Base-by-base conservation (phyloP, 345 rosid genomes). In the Pistacia vera region DNA sequence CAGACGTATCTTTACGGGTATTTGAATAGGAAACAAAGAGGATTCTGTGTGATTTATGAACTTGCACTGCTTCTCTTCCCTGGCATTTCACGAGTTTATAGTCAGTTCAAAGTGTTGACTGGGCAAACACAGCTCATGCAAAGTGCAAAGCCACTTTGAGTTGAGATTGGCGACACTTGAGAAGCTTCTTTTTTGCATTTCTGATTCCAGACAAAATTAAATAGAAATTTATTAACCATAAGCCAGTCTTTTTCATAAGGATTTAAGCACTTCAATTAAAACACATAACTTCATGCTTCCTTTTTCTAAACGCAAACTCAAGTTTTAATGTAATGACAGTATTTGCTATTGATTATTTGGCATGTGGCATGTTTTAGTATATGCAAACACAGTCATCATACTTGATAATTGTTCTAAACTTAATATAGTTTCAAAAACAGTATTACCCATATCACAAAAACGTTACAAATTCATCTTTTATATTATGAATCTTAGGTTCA, bases 111-210 rank as follows among this genome's bases (percentile, higher is more conserved):
- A 77, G 73, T 60, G 48, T 70, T 72, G 81, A 70, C 79, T 14
- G 73, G 61, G 68, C 25, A 58, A 63, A 38, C 59, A 72, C 63
- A 33, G 76, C 82, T 78, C 72, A 75, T 17, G 73, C 59, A 60
- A 38, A 68, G 20, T 59, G 57, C 46, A 20, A 49, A n/a, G 57
- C 41, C 55, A 56, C 44, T 71, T 61, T 36, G 36, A 79, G 55
- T 61, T 28, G 36, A 79, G 55, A 70, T 16, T 14, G 16, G 30
- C 22, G 36, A 63, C 61, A 16, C 64, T 35, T 35, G 58, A 57
- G n/a, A 63, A 35, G 20, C 3, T 16, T 11, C 22, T 25, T 28
- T 44, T 51, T 10, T 57, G 41, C 44, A 33, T 68, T 55, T 74
- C 55, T 20, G 68, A 48, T 38, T 35, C 17, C 72, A 10, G n/a